Evolutionary conservation across 768 basidiomycete genomes (phyloP).

Genomic region (Erythrobasidium yunnanense): DNA sequence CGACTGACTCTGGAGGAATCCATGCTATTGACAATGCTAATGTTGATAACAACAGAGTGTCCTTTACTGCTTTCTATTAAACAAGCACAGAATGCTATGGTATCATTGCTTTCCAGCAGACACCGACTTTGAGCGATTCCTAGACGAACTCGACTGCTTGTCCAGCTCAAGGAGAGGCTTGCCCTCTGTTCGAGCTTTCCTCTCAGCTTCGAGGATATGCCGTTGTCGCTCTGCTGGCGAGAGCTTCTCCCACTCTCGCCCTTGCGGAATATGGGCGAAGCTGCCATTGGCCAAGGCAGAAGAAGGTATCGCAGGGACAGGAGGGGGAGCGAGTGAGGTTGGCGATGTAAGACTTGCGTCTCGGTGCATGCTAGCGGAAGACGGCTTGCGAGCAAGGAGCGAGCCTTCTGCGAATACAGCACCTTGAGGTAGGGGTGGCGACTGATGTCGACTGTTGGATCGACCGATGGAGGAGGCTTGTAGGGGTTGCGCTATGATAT

Average conservation of each 20-base stretch:
- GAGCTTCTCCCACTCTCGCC: constrained; percentile 26
- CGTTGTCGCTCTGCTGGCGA: not conserved
- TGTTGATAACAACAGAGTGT: too few relatives aligned
- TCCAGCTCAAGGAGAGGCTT: constrained; percentile 29
- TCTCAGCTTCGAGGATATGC: constrained; percentile 16
- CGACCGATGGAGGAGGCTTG: not conserved
- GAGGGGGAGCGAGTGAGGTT: not conserved
- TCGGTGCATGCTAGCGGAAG: not conserved
- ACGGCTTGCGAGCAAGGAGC: not conserved
- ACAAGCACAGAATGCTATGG: too few relatives aligned
- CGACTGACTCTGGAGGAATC: too few relatives aligned
- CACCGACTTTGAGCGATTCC: not conserved
- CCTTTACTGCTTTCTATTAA: too few relatives aligned
- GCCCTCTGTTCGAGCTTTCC: constrained; percentile 12
- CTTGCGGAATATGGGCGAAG: constrained; percentile 18
- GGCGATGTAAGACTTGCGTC: too few relatives aligned
- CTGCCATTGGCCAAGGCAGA: not conserved
- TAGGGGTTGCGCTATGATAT: not conserved
- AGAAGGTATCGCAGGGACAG: not conserved
- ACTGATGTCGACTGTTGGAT: not conserved
- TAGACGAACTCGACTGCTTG: not conserved
- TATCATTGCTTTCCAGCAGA: not conserved
- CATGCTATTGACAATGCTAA: too few relatives aligned
- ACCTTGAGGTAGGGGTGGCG: not conserved
- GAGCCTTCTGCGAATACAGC: not conserved